Base-by-base conservation (phyloP, 768 basidiomycete genomes). In the Filobasidium floriforme region DNA sequence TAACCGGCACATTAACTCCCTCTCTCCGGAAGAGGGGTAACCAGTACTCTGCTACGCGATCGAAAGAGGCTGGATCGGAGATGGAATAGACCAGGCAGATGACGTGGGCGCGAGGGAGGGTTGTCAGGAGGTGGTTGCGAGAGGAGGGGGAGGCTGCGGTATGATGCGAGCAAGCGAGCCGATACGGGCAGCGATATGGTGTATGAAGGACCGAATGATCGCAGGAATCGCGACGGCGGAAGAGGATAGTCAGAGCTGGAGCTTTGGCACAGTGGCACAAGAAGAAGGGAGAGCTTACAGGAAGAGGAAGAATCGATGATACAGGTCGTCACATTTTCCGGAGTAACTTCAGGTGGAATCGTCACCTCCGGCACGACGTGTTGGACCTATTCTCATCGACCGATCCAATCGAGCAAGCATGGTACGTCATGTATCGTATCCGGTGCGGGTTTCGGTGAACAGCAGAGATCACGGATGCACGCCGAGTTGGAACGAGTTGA, bases 21-120 rank as follows among this genome's bases (percentile, higher is more conserved):
- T 96, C 84, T 70, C 91, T 87, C 18, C 93, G 85, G 80, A 99
- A 94, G 72, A 91, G 87, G 26, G 94, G 94, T 65, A 99, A 81
- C 94, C 94, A 99, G 75, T 90, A 97, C 1, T 92, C 87, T n/a
- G 94, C 91, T 79, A 99, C 91, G 59, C 94, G 87, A 80, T 94
- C 90, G 79, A 99, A 99, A 15, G 92, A 92, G 73, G 89, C 88
- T 40, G 94, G 89, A 76, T 93, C 91, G 82, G 97, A 92, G 74
- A 98, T 92, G 40, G 90, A 87, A 78, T 98, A 98, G 54, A 99
- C 94, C 66, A 99, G 88, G 76, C 91, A 94, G 69, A 98, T 97
- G 75, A 96, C 94, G 81, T 99, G 93, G 12, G 94, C 93, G 78
- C 96, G 92, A 61, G 92, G 87, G 66, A 97, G 89, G 83, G 97